phyloP scores from a whole-genome alignment of 1,139 yeast genomes.

The Saccharomyces hybrid region DNA sequence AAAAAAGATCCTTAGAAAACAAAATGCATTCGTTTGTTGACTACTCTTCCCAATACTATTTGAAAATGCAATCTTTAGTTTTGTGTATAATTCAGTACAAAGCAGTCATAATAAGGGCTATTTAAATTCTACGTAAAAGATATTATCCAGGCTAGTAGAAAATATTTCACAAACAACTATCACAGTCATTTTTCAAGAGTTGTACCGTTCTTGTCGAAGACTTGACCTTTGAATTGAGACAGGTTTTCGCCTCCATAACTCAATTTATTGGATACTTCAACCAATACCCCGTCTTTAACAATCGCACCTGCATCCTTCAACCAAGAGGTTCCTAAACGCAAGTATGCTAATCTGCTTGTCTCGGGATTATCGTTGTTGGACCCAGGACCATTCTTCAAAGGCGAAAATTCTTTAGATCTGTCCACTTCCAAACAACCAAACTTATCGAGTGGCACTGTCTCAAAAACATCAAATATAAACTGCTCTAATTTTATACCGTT shows the following conservation, averaged over 20 bases:
- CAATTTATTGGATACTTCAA: slow-evolving; percentile 72
- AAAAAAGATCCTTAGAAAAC: too few relatives aligned
- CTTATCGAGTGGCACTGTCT: slow-evolving; percentile 58
- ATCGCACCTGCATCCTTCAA: slow-evolving; percentile 58
- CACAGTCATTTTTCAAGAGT: slow-evolving; percentile 5
- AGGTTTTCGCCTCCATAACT: slow-evolving; percentile 86
- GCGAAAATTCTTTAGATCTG: slow-evolving; percentile 80
- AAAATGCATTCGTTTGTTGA: too few relatives aligned
- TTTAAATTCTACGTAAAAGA: too few relatives aligned
- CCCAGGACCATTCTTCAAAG: slow-evolving; percentile 86
- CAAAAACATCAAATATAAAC: slow-evolving; percentile 94
- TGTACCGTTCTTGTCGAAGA: slow-evolving; percentile 33
- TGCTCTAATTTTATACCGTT: slow-evolving; percentile 95
- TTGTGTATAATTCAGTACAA: too few relatives aligned
- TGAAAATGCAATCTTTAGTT: not conserved
- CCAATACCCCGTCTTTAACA: slow-evolving; percentile 42
- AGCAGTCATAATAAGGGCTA: too few relatives aligned
- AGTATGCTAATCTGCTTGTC: slow-evolving; percentile 62
- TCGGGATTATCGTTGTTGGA: slow-evolving; percentile 77
- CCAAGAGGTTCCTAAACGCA: slow-evolving; percentile 72
- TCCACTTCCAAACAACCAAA: slow-evolving; percentile 93
- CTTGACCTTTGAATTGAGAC: slow-evolving; percentile 47
- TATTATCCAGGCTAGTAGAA: too few relatives aligned
- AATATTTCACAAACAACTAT: not conserved
- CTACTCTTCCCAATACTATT: too few relatives aligned